phyloP scores from a whole-genome alignment of 768 basidiomycete species.

The Tulasnella calospora region DNA sequence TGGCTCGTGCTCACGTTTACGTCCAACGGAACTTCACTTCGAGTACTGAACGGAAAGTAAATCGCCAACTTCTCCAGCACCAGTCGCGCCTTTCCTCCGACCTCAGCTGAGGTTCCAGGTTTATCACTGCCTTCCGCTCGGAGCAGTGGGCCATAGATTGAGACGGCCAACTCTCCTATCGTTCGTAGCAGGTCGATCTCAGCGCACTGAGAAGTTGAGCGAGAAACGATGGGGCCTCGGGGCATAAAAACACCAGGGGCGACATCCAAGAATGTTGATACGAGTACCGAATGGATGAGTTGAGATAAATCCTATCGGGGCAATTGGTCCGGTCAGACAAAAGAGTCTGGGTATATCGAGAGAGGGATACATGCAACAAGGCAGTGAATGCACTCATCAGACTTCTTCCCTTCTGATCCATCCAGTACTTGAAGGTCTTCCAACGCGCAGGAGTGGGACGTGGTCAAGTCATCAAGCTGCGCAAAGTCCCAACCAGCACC shows the following conservation, averaged over 20 bases:
- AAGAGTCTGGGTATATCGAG: no score
- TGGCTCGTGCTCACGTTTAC: constrained; percentile 47
- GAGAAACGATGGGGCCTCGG: constrained; percentile 40
- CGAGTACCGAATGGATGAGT: constrained; percentile 69
- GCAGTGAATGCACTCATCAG: neutral
- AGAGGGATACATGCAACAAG: neutral
- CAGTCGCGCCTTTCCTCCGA: constrained; percentile 30
- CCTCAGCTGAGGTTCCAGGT: constrained; percentile 38
- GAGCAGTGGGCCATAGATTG: constrained; percentile 56
- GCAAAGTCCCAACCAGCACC: neutral
- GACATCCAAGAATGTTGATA: constrained; percentile 81
- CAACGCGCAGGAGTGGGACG: neutral
- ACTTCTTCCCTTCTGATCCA: neutral
- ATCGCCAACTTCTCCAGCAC: constrained; percentile 69
- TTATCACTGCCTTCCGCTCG: constrained; percentile 36
- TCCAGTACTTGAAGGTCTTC: neutral
- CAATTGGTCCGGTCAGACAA: neutral
- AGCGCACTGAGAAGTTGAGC: constrained; percentile 46
- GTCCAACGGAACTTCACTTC: constrained; percentile 44
- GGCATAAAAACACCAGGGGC: constrained; percentile 79
- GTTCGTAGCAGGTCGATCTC: constrained; percentile 44
- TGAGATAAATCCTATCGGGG: constrained; percentile 48
- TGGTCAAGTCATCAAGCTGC: neutral
- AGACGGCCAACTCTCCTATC: constrained; percentile 53
- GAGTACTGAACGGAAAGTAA: constrained; percentile 73